Percentiles rank a stretch among this genome's conserved stretches.
Evolutionary conservation across 2,329 filamentous ascomycete genomes (phyloP).

Genomic region (Mycosphaerella arachidis): DNA sequence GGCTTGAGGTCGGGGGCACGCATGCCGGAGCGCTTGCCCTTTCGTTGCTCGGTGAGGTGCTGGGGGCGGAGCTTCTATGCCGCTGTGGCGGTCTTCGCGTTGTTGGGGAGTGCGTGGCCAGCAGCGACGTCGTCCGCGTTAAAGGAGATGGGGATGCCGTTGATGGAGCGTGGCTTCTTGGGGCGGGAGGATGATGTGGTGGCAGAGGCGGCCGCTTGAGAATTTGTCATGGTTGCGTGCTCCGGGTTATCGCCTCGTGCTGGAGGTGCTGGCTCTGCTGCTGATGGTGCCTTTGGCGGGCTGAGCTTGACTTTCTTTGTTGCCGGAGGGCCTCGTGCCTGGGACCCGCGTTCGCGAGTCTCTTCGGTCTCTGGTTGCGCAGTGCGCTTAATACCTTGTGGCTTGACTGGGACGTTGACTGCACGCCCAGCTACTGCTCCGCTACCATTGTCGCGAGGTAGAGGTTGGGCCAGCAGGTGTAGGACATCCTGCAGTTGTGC

Average conservation of each 20-base stretch:
- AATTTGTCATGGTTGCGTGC: not conserved
- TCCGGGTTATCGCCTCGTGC: not conserved
- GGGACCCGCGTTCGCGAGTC: not conserved
- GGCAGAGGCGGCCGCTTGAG: not conserved
- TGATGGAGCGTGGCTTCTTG: not conserved
- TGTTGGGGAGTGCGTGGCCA: not conserved
- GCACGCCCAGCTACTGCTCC: not conserved
- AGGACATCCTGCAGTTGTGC: not conserved
- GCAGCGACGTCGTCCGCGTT: not conserved
- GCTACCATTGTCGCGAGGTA: not conserved
- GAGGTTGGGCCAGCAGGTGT: not conserved
- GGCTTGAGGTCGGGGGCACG: slow-evolving; percentile 21
- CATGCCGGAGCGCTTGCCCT: slow-evolving; percentile 1
- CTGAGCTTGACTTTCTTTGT: not conserved
- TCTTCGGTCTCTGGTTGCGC: slow-evolving; percentile 3
- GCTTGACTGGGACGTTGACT: slow-evolving; percentile 10
- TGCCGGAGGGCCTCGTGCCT: not conserved
- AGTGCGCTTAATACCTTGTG: slow-evolving; percentile 7
- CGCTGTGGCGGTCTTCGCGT: not conserved
- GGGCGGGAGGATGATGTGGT: not conserved
- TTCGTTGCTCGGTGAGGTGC: slow-evolving; percentile 12
- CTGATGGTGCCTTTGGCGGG: not conserved
- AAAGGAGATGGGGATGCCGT: not conserved
- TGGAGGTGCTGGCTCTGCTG: not conserved
- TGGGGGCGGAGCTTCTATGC: slow-evolving; percentile 16